phyloP scores from a whole-genome alignment of 164 flowering plant genomes.

The Vitis amurensis region DNA sequence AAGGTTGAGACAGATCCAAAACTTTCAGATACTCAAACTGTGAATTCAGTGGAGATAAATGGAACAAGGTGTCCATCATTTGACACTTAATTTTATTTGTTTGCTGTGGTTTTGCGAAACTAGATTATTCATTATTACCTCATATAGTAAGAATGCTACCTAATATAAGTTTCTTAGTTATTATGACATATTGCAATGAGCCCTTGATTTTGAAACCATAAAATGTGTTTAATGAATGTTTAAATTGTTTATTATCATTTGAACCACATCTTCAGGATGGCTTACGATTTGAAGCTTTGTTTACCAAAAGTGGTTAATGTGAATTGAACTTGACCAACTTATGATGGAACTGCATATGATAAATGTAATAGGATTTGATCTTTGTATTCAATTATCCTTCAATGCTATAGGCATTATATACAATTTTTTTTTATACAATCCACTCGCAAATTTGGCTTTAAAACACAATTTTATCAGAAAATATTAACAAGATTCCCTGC shows the following conservation, averaged over 20 bases:
- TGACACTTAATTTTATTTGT: neutral
- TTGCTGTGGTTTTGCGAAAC: neutral
- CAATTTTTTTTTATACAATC: neutral
- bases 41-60: constrained; percentile 72
- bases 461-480: neutral
- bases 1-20: constrained; percentile 57
- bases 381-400: neutral
- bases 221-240: neutral
- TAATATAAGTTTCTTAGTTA: neutral
- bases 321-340: neutral
- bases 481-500: neutral
- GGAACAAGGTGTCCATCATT: constrained; percentile 53
- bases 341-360: neutral
- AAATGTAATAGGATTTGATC: neutral
- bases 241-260: neutral
- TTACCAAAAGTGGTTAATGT: neutral
- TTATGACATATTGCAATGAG: neutral
- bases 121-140: neutral
- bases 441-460: neutral
- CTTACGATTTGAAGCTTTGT: neutral
- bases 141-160: neutral
- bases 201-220: neutral
- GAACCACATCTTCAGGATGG: neutral
- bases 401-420: neutral
- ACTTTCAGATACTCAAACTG: constrained; percentile 21